Percentiles rank a stretch among this genome's conserved stretches.
These are phyloP conservation scores for Metschnikowia gelsemii DNA, from an alignment of 805 yeast species.

Conservation along the genomic window DNA sequence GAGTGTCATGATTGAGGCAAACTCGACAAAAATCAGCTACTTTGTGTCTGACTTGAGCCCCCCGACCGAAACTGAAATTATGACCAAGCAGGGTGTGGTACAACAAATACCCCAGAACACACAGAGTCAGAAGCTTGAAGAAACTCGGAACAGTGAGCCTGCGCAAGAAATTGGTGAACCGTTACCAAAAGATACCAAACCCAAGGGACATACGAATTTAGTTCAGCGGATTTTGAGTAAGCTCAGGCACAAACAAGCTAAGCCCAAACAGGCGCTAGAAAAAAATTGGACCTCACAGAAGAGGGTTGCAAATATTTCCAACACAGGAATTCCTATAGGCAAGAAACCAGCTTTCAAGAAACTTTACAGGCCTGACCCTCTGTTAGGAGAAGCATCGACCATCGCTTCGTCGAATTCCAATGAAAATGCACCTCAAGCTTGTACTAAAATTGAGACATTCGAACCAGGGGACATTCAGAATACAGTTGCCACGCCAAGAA, in stretches of 20 bases:
- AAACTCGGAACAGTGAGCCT: background rate
- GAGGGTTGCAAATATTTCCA: constrained; percentile 14
- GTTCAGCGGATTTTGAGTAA: constrained; percentile 3
- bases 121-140: background rate
- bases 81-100: no score
- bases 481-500: background rate
- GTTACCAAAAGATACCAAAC: background rate
- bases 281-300: background rate
- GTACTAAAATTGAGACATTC: no score
- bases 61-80: background rate
- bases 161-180: background rate
- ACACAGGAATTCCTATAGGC: constrained; percentile 28
- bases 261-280: background rate
- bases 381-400: constrained; percentile 17
- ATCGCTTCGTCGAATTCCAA: constrained; percentile 6
- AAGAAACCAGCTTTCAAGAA: constrained; percentile 22
- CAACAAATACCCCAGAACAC: no score
- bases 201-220: background rate
- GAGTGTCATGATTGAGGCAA: constrained; percentile 15
- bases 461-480: background rate
- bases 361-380: constrained; percentile 28
- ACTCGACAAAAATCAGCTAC: constrained; percentile 3
- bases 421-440: background rate
- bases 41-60: background rate
- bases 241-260: background rate